These are phyloP conservation scores for Tanacetum coccineum DNA, from an alignment of 129 eudicot species.

Conservation along the genomic window DNA sequence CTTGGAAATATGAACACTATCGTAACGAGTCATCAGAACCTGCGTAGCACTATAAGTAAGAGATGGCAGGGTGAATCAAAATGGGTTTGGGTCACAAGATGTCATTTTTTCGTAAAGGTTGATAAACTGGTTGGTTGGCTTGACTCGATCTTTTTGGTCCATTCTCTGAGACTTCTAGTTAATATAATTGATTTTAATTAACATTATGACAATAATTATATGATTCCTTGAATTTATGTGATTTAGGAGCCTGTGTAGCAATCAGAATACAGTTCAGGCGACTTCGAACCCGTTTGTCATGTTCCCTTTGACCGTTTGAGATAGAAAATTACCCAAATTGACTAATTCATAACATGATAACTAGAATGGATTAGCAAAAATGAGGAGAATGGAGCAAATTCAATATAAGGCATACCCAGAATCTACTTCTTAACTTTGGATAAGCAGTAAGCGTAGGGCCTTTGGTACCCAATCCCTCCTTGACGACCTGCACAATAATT, in stretches of 20 bases:
- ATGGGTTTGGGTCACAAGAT: conserved; percentile 6
- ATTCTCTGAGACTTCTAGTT: too few species aligned
- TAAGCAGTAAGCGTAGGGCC: conserved; percentile 82
- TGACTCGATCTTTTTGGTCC: too few species aligned
- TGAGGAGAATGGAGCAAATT: not conserved
- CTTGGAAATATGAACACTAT: conserved; percentile 25
- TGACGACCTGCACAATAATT: conserved; percentile 81
- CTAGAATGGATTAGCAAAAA: not conserved
- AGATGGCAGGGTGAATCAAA: not conserved
- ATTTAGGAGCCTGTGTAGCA: not conserved
- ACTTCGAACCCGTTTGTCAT: not conserved
- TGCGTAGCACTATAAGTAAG: not conserved
- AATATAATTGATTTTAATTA: too few species aligned
- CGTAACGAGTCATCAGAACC: conserved; percentile 32
- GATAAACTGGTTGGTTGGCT: too few species aligned
- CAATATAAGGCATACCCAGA: conserved; percentile 60
- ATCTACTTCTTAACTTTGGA: conserved; percentile 89
- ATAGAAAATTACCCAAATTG: not conserved
- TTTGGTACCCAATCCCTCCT: conserved; percentile 96
- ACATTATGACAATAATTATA: not conserved
- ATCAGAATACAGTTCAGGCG: not conserved
- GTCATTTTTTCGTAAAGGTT: too few species aligned
- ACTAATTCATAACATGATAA: not conserved
- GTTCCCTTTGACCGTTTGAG: not conserved
- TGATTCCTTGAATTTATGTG: not conserved